Evolutionary conservation across 208 protist genomes (phyloP), one percentile per base, ranked within the genome.

Genomic region (Leishmania martiniquensis): DNA sequence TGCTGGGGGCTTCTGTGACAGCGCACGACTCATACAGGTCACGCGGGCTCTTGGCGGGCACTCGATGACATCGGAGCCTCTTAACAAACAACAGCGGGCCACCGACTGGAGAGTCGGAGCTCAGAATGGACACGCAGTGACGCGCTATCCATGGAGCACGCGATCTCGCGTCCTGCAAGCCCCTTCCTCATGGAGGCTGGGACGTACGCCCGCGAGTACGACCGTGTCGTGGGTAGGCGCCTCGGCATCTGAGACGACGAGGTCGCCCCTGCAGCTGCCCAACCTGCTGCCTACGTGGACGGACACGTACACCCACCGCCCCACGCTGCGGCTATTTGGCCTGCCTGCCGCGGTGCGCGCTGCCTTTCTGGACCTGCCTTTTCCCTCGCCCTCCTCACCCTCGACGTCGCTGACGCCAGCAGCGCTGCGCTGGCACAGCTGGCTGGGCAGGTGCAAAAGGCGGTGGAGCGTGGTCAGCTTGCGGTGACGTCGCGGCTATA

Each of bases 361-460:
- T 67, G 79, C 79, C 13, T 77, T 75, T 39, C 51, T 83, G 4
- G 67, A 78, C 22, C 29, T 83, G n/a, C 79, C 79, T n/a, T 63
- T 78, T 34, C 32, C 66, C 4, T 25, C 29, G 39, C 22, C 55
- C n/a, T 22, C 25, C 52, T n/a, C 52, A 55, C n/a, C 52, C 20
- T 55, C 52, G 52, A n/a, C 52, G 52, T 55, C 13, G 52, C 20
- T 13, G 1, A 55, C 34, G 1, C 12, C 65, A 12, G 39, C 60
- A 13, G 75, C 77, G 25, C 9, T 88, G 66, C 75, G 20, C 39
- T 77, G 72, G n/a, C 39, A 20, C 72, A 51, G 65, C 72, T 82
- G 68, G 4, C 65, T 20, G n/a, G 0, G n/a, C 75, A 81, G 45
- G 37, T 75, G 80, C 34, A 47, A n/a, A 5, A 63, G 2, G 73